phyloP scores from a whole-genome alignment of 2,329 filamentous ascomycete species.

The Pseudopyrenochaeta lycopersici region DNA sequence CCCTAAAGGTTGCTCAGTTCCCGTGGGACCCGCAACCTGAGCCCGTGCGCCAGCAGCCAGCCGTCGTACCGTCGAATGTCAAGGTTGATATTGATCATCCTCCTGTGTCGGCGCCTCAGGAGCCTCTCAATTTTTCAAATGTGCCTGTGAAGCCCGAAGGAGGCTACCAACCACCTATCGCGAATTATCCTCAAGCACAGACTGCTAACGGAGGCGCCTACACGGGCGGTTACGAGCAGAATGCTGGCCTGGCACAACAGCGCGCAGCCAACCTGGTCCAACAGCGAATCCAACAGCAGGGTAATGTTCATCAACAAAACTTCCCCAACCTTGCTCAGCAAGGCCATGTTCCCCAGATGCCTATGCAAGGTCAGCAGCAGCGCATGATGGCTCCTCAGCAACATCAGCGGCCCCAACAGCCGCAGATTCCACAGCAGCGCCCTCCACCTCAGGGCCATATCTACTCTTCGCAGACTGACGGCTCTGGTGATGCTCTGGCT shows the following conservation, averaged over 20 bases:
- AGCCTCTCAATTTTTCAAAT: constrained; percentile 42
- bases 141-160: constrained; percentile 63
- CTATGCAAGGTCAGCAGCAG: constrained; percentile 41
- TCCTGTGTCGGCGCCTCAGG: constrained; percentile 38
- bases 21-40: constrained; percentile 84
- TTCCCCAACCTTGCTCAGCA: constrained; percentile 29
- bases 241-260: constrained; percentile 62
- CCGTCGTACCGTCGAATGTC: constrained; percentile 51
- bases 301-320: constrained; percentile 36
- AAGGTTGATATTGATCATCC: constrained; percentile 45
- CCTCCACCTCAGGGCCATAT: constrained; percentile 38
- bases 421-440: constrained; percentile 35
- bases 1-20: constrained; percentile 84
- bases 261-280: constrained; percentile 60
- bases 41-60: constrained; percentile 62
- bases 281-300: constrained; percentile 42
- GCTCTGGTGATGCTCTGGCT: constrained; percentile 69
- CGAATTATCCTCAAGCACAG: constrained; percentile 37
- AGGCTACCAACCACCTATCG: constrained; percentile 40
- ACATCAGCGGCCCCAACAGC: constrained; percentile 36
- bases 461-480: constrained; percentile 76
- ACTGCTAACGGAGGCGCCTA: constrained; percentile 47
- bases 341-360: constrained; percentile 35
- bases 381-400: constrained; percentile 39
- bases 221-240: constrained; percentile 45